Evolutionary conservation across 1,139 yeast species (phyloP).

Genomic region (Torulaspora pretoriensis): DNA sequence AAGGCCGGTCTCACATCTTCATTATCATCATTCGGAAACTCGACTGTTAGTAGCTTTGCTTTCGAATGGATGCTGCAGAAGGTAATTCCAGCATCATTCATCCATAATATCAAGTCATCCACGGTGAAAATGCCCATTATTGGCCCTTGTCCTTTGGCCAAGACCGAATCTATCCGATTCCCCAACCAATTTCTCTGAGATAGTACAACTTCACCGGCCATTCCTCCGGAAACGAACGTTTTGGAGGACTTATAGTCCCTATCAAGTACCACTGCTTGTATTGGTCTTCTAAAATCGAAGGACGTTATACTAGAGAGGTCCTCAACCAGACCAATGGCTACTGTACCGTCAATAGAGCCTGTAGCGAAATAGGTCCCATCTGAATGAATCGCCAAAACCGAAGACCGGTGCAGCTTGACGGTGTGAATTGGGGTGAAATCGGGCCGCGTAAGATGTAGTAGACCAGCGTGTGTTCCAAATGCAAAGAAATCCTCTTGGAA

Average conservation of each 20-base stretch:
- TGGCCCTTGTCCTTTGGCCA: conserved; percentile 66
- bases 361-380: conserved; percentile 77
- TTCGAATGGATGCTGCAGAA: conserved; percentile 50
- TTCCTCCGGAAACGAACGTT: conserved; percentile 82
- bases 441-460: conserved; percentile 61
- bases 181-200: conserved; percentile 87
- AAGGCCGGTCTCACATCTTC: conserved; percentile 63
- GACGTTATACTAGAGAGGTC: conserved; percentile 66
- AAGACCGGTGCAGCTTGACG: conserved; percentile 80
- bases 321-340: conserved; percentile 66
- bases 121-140: conserved; percentile 60
- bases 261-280: conserved; percentile 81
- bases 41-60: conserved; percentile 46
- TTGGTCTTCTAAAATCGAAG: conserved; percentile 81
- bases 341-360: conserved; percentile 91
- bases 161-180: conserved; percentile 59
- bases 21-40: conserved; percentile 50
- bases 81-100: conserved; percentile 76
- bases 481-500: conserved; percentile 58
- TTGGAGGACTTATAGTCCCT: conserved; percentile 57
- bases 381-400: conserved; percentile 64
- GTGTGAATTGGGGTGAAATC: conserved; percentile 61
- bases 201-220: conserved; percentile 74
- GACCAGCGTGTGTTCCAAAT: conserved; percentile 88
- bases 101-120: conserved; percentile 72